Conservation (phyloP, 1,284 basidiomycete species). For the Moesziomyces antarcticus region DNA sequence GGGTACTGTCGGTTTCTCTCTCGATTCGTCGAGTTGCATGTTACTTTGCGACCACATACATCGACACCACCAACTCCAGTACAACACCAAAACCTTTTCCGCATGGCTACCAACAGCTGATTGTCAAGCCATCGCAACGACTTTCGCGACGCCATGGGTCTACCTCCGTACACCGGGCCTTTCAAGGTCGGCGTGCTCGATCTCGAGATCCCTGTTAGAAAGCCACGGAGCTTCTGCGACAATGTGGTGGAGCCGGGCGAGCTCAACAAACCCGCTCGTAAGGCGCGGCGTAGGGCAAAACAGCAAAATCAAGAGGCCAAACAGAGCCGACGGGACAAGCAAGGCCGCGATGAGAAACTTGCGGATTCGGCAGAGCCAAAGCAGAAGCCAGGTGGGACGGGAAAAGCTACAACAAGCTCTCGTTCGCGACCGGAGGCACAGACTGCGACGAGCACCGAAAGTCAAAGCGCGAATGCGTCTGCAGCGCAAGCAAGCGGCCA, state of each 20-base stretch:
- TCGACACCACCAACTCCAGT: too few species aligned
- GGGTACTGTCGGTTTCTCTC: too few species aligned
- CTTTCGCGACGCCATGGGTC: slow-evolving; percentile 20
- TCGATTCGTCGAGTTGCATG: too few species aligned
- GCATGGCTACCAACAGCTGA: too few species aligned
- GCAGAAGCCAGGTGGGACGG: not conserved
- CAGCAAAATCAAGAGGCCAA: slow-evolving; percentile 21
- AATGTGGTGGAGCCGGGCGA: slow-evolving; percentile 32
- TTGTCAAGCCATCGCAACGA: not conserved
- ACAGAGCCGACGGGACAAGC: slow-evolving; percentile 13
- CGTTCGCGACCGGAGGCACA: slow-evolving; percentile 1
- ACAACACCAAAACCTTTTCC: too few species aligned
- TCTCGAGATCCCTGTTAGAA: slow-evolving; percentile 57
- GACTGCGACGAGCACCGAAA: not conserved
- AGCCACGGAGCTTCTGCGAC: slow-evolving; percentile 48
- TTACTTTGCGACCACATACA: too few species aligned
- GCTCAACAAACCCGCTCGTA: slow-evolving; percentile 26
- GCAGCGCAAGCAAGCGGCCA: not conserved
- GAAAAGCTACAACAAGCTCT: not conserved
- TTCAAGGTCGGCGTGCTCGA: slow-evolving; percentile 59
- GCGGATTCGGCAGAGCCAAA: not conserved
- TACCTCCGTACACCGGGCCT: slow-evolving; percentile 47
- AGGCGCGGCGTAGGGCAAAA: slow-evolving; percentile 16
- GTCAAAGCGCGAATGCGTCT: not conserved
- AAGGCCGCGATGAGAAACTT: slow-evolving; percentile 1